phyloP scores from a whole-genome alignment of 352 stramenopile species.

The Globisporangium spiculum region DNA sequence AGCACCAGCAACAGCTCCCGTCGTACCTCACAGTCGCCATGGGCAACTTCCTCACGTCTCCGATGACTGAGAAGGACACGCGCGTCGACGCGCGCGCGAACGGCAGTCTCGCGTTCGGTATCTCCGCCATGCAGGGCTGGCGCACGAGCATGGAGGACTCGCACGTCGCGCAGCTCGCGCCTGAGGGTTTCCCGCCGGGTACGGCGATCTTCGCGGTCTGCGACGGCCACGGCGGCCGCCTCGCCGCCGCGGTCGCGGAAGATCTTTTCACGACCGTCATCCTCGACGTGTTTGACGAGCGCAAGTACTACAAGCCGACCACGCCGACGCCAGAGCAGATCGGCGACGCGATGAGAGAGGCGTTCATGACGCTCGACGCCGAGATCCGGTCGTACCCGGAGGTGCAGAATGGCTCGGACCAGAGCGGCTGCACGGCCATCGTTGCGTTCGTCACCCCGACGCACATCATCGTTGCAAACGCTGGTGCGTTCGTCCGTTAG shows the following conservation, averaged over 20 bases:
- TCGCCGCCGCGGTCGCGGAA: constrained; percentile 52
- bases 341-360: constrained; percentile 50
- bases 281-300: constrained; percentile 36
- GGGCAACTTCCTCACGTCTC: constrained; percentile 79
- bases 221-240: constrained; percentile 69
- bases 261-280: constrained; percentile 31
- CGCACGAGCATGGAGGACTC: constrained; percentile 82
- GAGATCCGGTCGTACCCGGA: constrained; percentile 55
- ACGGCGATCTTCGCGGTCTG: constrained; percentile 79
- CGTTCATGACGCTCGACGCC: constrained; percentile 65
- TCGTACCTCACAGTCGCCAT: constrained; percentile 27
- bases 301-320: constrained; percentile 31
- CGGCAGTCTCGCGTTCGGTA: constrained; percentile 57
- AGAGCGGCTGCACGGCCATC: constrained; percentile 80
- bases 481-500: constrained; percentile 26
- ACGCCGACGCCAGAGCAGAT: constrained; percentile 47
- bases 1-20: not conserved
- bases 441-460: constrained; percentile 57
- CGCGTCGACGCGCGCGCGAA: constrained; percentile 35
- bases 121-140: constrained; percentile 83
- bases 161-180: constrained; percentile 58
- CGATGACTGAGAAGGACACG: constrained; percentile 79
- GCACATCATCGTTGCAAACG: constrained; percentile 81
- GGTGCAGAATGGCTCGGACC: constrained; percentile 47
- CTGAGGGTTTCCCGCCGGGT: constrained; percentile 34